Conservation (phyloP, 169 alveolate species). For the Miamiensis avidus region DNA sequence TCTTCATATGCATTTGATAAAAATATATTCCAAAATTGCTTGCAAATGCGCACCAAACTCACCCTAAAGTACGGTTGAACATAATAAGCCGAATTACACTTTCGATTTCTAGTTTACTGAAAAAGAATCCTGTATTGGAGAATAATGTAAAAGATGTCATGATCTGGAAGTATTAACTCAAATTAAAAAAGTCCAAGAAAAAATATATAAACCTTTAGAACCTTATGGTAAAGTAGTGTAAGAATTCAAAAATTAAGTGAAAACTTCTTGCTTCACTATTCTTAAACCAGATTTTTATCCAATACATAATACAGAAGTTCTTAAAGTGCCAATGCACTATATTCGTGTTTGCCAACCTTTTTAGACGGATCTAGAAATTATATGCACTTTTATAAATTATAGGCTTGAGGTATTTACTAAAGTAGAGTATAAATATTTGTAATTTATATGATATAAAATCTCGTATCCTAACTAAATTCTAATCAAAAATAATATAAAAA, state of each 20-base stretch:
- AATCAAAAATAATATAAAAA: too few species aligned
- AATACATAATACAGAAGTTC: neutral
- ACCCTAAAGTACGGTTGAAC: too few species aligned
- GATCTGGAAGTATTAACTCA: neutral
- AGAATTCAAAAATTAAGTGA: neutral
- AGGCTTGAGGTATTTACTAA: too few species aligned
- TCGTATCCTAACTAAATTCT: too few species aligned
- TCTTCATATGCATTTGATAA: too few species aligned
- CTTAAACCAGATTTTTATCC: neutral
- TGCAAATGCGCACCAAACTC: too few species aligned
- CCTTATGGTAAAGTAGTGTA: neutral
- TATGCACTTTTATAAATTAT: neutral
- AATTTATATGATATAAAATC: too few species aligned
- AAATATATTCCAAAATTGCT: too few species aligned
- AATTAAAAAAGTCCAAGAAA: neutral
- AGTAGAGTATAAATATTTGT: too few species aligned
- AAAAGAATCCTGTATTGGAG: too few species aligned
- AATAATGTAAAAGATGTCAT: neutral
- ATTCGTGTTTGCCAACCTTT: neutral
- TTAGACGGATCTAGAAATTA: neutral
- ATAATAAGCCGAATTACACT: too few species aligned
- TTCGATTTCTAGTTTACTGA: too few species aligned
- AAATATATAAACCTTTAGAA: neutral
- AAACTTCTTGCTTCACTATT: neutral
- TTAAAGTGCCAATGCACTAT: neutral